Base-by-base conservation (phyloP, 2,329 filamentous ascomycete genomes). In the Aureobasidium leucospermi region DNA sequence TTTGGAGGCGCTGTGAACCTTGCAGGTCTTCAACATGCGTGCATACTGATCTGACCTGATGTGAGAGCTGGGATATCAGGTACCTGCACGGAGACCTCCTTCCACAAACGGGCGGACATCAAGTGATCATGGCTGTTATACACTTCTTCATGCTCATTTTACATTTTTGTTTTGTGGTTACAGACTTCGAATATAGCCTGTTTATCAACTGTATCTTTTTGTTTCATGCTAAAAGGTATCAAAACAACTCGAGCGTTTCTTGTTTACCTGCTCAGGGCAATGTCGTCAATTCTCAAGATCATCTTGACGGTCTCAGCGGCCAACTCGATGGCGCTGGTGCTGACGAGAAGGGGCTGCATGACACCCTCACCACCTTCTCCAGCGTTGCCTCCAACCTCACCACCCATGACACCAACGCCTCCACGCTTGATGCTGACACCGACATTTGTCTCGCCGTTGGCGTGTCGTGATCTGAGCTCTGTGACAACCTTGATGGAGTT, bases 401-500 rank as follows among this genome's bases (percentile, higher is more conserved):
- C 88, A 71, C 97, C 97, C 78, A 99, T 95, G 67, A 88, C 86
- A 82, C 96, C 96, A 65, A 99, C 94, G 61, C 94, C 94, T 42
- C 94, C 93, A 65, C 89, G 93, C 82, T 96, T 94, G 81, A 99
- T 97, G 78, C 92, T 96, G 64, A 99, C 92, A 68, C 94, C 95
- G 1, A 95, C 94, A 69, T 95, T 96, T 79, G 87, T 88, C 82
- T 97, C 92, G 59, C 93, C 94, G 76, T 92, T 87, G 67, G 94
- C 94, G 76, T 99, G 94, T 69, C 92, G 85, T 76, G 96, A 91
- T 71, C 94, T 84, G 70, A 99, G 78, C 69, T 97, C 94, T 29
- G 94, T 99, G 48, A 99, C 94, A 31, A 99, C 94, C 79, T 95
- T 96, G 82, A 99, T 99, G 73, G 89, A 93, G 81, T 99, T 99